Percentiles rank a stretch among this genome's conserved stretches.
phyloP scores from a whole-genome alignment of 2,329 filamentous ascomycete species.

The Clathrospora elynae region DNA sequence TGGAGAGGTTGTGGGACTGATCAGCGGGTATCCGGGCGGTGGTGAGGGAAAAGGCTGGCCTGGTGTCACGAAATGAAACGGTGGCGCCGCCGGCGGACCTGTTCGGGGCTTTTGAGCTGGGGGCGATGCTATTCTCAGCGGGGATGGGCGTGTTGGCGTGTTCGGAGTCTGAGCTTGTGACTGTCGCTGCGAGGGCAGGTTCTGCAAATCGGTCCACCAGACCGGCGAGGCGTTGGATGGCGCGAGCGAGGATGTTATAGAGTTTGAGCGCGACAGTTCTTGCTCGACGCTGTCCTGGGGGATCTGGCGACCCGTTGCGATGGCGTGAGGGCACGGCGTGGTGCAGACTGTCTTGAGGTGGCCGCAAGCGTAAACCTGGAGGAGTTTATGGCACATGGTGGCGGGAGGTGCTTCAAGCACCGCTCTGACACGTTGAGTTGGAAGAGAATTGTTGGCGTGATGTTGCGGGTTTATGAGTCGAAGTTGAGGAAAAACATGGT shows the following conservation, averaged over 20 bases:
- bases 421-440: too few relatives aligned
- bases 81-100: not conserved
- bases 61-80: constrained; percentile 12
- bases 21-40: not conserved
- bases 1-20: constrained; percentile 6
- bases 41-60: constrained; percentile 4
- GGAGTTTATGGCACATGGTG: constrained; percentile 34
- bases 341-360: constrained; percentile 33
- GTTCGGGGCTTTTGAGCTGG: not conserved
- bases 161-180: not conserved
- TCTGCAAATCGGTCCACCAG: not conserved
- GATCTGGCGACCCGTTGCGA: constrained; percentile 2
- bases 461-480: not conserved
- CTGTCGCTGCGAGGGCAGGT: constrained; percentile 1
- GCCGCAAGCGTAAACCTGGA: constrained; percentile 35
- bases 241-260: constrained; percentile 12
- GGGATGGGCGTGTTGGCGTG: not conserved
- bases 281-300: not conserved
- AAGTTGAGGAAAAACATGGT: too few relatives aligned
- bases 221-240: not conserved
- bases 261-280: constrained; percentile 13
- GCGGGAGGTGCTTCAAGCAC: not conserved
- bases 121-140: not conserved
- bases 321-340: constrained; percentile 32
- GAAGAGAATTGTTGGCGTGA: not conserved